A percentile compares a stretch with the other conserved stretches of the same genome.
phyloP scores from a whole-genome alignment of 75 land plant species.

The Cupressus sempervirens region DNA sequence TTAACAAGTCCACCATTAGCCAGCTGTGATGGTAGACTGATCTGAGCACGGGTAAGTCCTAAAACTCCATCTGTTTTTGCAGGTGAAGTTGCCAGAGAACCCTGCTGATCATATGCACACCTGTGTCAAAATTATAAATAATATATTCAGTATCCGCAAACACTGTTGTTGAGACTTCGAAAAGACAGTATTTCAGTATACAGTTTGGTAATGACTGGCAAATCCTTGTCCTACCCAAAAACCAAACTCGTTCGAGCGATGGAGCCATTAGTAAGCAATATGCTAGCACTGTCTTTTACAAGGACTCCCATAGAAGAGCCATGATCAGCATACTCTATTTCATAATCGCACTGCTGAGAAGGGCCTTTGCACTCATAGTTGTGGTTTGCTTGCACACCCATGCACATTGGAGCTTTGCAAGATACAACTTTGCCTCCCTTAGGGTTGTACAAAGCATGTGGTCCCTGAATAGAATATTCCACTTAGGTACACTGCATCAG shows the following conservation, averaged over 20 bases:
- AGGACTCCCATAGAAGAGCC: conserved; percentile 86
- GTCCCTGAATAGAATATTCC: conserved; percentile 43
- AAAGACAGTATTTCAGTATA: neutral
- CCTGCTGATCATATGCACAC: conserved; percentile 93
- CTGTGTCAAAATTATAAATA: neutral
- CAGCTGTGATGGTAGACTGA: conserved; percentile 73
- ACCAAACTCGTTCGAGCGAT: conserved; percentile 34
- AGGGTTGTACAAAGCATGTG: conserved; percentile 74
- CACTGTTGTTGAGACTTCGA: neutral
- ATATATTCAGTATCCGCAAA: neutral
- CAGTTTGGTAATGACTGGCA: neutral
- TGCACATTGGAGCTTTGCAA: conserved; percentile 43
- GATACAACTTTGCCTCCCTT: conserved; percentile 46
- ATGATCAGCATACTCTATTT: conserved; percentile 81
- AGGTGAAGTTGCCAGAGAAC: conserved; percentile 55
- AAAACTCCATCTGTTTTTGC: conserved; percentile 78
- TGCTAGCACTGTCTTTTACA: conserved; percentile 43
- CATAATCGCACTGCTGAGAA: conserved; percentile 75
- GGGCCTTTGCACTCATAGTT: conserved; percentile 28
- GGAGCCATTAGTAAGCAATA: conserved; percentile 55
- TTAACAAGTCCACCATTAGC: conserved; percentile 53
- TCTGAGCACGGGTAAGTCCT: conserved; percentile 66
- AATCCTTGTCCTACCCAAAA: conserved; percentile 53
- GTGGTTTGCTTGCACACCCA: conserved; percentile 45
- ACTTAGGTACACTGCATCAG: neutral